phyloP scores from a whole-genome alignment of 108 stramenopile genomes.

The Skeletonema marinoi region DNA sequence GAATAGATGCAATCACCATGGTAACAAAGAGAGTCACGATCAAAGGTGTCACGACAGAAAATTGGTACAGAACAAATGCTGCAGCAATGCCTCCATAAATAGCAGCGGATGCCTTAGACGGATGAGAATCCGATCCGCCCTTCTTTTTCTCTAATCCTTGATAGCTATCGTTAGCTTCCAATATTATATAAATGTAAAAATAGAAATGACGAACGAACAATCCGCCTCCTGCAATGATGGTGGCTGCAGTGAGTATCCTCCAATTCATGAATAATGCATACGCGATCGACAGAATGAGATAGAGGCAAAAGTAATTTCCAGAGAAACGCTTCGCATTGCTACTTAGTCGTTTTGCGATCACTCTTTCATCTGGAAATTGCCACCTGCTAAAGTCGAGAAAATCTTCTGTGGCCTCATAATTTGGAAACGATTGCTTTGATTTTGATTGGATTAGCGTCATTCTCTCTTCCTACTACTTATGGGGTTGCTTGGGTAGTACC shows the following conservation, averaged over 20 bases:
- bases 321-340: conserved; percentile 2
- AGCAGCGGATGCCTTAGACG: background rate
- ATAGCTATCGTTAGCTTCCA: background rate
- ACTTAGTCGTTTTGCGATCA: conserved; percentile 8
- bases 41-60: conserved; percentile 8
- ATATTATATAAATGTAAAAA: background rate
- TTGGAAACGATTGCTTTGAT: conserved; percentile 3
- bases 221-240: background rate
- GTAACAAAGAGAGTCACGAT: background rate
- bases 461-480: too few relatives aligned
- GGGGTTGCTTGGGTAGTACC: too few relatives aligned
- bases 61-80: conserved; percentile 10
- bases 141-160: conserved; percentile 2
- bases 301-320: conserved; percentile 26
- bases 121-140: background rate
- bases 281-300: conserved; percentile 6
- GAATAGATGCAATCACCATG: background rate
- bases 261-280: conserved; percentile 19
- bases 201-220: background rate
- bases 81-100: background rate
- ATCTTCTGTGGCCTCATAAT: conserved; percentile 24
- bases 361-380: conserved; percentile 13
- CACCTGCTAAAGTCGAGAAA: conserved; percentile 33
- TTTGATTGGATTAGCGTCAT: background rate
- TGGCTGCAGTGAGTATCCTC: conserved; percentile 14